Conservation (phyloP, 2,329 filamentous ascomycete species). For the Diplodia corticola region DNA sequence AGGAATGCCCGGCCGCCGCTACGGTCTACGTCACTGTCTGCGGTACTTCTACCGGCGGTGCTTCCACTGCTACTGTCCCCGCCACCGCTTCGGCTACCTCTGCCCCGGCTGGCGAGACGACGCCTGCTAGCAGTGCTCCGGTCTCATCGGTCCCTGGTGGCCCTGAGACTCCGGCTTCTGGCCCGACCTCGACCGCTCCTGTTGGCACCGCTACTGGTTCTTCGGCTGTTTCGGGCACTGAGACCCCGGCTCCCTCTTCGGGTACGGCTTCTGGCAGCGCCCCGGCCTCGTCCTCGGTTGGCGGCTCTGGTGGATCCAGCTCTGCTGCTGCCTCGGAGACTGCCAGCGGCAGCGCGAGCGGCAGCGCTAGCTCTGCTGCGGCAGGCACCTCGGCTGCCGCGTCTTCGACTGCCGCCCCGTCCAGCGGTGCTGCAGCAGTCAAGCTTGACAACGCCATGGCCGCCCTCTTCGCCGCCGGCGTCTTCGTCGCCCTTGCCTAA, state of each 20-base stretch:
- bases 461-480: conserved; percentile 21
- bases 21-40: conserved; percentile 13
- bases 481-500: conserved; percentile 21
- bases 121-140: not conserved
- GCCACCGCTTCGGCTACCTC: not conserved
- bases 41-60: not conserved
- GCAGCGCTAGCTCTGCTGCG: not conserved
- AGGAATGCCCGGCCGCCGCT: not conserved
- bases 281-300: conserved; percentile 5
- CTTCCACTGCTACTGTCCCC: not conserved
- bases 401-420: conserved; percentile 9
- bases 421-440: conserved; percentile 3
- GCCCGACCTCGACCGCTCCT: not conserved
- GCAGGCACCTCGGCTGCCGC: conserved; percentile 4
- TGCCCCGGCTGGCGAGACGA: not conserved
- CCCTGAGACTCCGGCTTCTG: not conserved
- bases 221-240: conserved; percentile 1
- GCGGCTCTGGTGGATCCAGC: not conserved
- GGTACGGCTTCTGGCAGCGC: not conserved
- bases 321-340: not conserved
- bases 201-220: not conserved
- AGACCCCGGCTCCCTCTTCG: not conserved
- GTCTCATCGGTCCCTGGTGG: not conserved
- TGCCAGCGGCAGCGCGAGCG: not conserved
- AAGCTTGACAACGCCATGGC: conserved; percentile 21